Evolutionary conservation across 2,329 filamentous ascomycete genomes (phyloP).

Genomic region (Phialemonium atrogriseum): DNA sequence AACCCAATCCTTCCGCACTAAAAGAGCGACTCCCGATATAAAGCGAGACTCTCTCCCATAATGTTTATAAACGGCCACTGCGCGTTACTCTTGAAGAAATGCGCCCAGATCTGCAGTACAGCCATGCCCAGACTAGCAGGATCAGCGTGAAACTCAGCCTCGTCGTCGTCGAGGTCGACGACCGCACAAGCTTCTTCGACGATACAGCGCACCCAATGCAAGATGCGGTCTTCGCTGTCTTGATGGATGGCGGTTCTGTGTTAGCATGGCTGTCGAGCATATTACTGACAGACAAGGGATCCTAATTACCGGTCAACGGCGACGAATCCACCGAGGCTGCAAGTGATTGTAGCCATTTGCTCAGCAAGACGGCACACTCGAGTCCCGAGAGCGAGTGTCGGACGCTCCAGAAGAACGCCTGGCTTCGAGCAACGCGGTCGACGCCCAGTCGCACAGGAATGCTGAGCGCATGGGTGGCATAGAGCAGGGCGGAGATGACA

Average conservation of each 20-base stretch:
- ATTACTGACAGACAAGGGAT: too few species aligned
- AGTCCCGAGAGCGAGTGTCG: constrained; percentile 46
- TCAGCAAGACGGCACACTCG: constrained; percentile 45
- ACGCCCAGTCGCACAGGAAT: constrained; percentile 47
- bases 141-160: constrained; percentile 14
- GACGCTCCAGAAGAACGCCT: constrained; percentile 49
- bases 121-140: constrained; percentile 25
- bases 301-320: constrained; percentile 22
- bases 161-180: constrained; percentile 29
- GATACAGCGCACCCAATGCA: constrained; percentile 37
- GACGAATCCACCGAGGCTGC: constrained; percentile 9
- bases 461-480: constrained; percentile 45
- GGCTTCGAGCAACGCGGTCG: constrained; percentile 43
- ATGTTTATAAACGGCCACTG: constrained; percentile 40
- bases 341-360: constrained; percentile 35
- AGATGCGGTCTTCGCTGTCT: constrained; percentile 34
- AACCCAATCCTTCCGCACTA: too few species aligned
- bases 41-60: constrained; percentile 29
- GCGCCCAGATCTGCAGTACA: constrained; percentile 35
- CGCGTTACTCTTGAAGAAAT: constrained; percentile 38
- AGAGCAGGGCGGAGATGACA: constrained; percentile 39
- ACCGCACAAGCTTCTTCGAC: constrained; percentile 32
- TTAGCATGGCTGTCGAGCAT: too few species aligned
- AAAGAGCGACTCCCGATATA: constrained; percentile 23
- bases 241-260: too few species aligned